Base-by-base conservation (phyloP, 257 asterid species). In the Lycium barbarum region DNA sequence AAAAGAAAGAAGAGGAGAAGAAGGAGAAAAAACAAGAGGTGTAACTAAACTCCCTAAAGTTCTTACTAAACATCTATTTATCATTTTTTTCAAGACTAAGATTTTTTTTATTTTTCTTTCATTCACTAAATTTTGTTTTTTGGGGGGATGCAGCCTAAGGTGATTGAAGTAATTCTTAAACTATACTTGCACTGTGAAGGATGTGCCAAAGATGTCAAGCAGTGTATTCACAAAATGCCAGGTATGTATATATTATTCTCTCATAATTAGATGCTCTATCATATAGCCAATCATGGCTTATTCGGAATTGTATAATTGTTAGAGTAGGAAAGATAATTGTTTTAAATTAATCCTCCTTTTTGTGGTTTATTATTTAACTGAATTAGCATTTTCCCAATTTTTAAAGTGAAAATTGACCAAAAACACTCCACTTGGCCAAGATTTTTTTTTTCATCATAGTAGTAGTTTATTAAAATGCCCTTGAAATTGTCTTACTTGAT, bases 151-250 rank as follows among this genome's bases (percentile, higher is more conserved):
- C 84, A 90, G 92, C 88, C 86, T 10, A 78, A 89, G 57, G 87
- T 90, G 87, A 72, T 86, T 36, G 98, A 92, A 84, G 91, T 90
- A 15, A 87, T 88, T 22, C 54, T 94, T 85, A 93, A 95, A 86
- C 54, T 93, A 1, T 83, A 91, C 43, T 65, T 94, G 12, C 96
- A 93, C 65, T 95, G 98, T 85, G 93, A 89, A 84, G 88, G 95
- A 0, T 95, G 98, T 87, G 93, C 89, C 4, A 92, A 89, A 80
- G 95, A 93, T 63, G 93, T 92, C 82, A 91, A 93, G 87, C 81
- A 74, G 7, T 87, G 91, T 40, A 87, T 95, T 78, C 94, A 85
- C 71, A 87, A 93, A 49, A 89, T 95, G 93, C 87, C 89, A 88
- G 98, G 98, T 92, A 78, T 38, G 9, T n/a, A 35, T 35, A 10